phyloP scores from a whole-genome alignment of 2,329 filamentous ascomycete genomes.

The Sclerotinia minor region DNA sequence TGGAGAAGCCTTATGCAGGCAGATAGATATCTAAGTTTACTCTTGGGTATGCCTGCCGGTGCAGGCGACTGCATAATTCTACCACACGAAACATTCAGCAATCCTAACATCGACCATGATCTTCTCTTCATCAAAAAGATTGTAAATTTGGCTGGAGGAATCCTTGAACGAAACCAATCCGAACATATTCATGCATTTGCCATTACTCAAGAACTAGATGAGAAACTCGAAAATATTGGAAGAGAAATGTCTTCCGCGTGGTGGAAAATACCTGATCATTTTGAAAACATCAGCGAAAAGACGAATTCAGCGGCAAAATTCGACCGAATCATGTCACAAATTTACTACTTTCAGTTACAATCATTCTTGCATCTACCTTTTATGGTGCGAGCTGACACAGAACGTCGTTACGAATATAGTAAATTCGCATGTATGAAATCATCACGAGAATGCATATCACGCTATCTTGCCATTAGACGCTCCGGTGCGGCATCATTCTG shows the following conservation, averaged over 20 bases:
- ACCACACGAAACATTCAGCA: conserved; percentile 36
- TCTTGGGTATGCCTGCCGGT: conserved; percentile 37
- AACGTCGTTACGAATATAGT: conserved; percentile 40
- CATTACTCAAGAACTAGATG: conserved; percentile 40
- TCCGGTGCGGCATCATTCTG: conserved; percentile 33
- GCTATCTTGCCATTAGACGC: conserved; percentile 35
- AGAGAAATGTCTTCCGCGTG: conserved; percentile 37
- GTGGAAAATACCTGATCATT: conserved; percentile 36
- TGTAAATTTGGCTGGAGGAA: conserved; percentile 32
- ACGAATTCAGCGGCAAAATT: conserved; percentile 27
- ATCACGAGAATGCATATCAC: conserved; percentile 36
- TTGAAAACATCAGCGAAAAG: conserved; percentile 21
- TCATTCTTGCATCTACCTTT: conserved; percentile 39
- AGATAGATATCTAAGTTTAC: conserved; percentile 49
- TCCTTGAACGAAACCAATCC: conserved; percentile 39
- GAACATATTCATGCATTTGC: conserved; percentile 35
- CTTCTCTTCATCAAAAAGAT: conserved; percentile 34
- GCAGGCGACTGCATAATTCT: conserved; percentile 29
- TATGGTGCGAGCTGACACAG: conserved; percentile 40
- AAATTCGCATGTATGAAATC: conserved; percentile 40
- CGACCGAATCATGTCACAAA: conserved; percentile 37
- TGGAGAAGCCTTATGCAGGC: conserved; percentile 50
- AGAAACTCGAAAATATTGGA: conserved; percentile 35
- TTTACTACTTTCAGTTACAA: conserved; percentile 40
- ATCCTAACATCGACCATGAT: conserved; percentile 32